Conservation (phyloP, 768 basidiomycete genomes). For the Mycena latifolia region DNA sequence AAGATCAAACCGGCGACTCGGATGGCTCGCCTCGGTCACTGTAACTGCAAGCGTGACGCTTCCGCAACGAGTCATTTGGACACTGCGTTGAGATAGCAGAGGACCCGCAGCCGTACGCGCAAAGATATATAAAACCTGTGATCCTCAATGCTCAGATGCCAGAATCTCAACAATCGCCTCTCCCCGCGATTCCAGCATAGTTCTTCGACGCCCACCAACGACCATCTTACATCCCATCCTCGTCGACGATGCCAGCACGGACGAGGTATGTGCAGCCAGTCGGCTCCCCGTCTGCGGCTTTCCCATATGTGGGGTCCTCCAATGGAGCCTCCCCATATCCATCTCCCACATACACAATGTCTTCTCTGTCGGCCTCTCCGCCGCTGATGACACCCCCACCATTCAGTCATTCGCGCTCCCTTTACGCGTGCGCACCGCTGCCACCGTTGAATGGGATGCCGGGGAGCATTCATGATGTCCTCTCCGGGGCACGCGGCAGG, state of each 20-base stretch:
- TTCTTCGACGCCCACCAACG: constrained; percentile 1
- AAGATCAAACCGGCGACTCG: no score
- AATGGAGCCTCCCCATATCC: constrained; percentile 23
- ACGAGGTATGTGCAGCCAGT: constrained; percentile 28
- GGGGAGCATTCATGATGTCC: constrained; percentile 19
- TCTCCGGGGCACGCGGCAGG: constrained; percentile 8
- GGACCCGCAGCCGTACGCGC: background rate
- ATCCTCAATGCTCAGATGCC: background rate
- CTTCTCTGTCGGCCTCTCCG: constrained; percentile 29
- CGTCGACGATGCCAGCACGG: constrained; percentile 27
- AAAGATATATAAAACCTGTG: constrained; percentile 16
- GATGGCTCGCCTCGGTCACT: no score
- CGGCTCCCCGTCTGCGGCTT: constrained; percentile 18
- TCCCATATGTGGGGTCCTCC: constrained; percentile 16
- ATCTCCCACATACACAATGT: constrained; percentile 29
- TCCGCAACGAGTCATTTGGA: constrained; percentile 7
- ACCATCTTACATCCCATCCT: background rate
- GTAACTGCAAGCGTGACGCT: no score
- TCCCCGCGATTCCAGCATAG: background rate
- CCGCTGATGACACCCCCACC: constrained; percentile 33
- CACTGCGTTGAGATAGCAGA: constrained; percentile 8
- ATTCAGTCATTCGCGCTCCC: constrained; percentile 30
- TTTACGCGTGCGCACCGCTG: constrained; percentile 28
- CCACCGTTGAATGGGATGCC: constrained; percentile 15
- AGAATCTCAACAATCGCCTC: background rate